A percentile compares a stretch with the other conserved stretches of the same genome.
phyloP scores from a whole-genome alignment of 805 yeast species.

The Maudiozyma serrabonitensis region DNA sequence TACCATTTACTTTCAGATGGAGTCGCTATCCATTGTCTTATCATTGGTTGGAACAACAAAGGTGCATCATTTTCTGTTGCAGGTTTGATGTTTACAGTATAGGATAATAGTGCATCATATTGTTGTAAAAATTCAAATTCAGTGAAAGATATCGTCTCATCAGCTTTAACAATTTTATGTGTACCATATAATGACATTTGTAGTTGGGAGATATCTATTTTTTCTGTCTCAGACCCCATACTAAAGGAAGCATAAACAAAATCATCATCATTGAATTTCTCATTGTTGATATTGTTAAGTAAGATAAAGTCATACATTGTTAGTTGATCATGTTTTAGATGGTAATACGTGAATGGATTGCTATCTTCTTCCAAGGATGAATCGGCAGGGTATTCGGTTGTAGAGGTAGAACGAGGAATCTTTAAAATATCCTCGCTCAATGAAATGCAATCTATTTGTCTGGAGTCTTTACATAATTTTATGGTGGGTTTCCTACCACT shows the following conservation, averaged over 20 bases:
- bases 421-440: slow-evolving; percentile 28
- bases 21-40: slow-evolving; percentile 55
- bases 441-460: slow-evolving; percentile 36
- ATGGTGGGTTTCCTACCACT: not conserved
- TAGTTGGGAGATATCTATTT: not conserved
- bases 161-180: not conserved
- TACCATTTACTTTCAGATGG: slow-evolving; percentile 79
- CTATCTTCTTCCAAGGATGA: slow-evolving; percentile 47
- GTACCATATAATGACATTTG: not conserved
- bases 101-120: slow-evolving; percentile 24
- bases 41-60: slow-evolving; percentile 44
- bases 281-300: slow-evolving; percentile 29
- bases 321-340: slow-evolving; percentile 33
- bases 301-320: slow-evolving; percentile 41
- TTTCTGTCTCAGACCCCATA: not conserved
- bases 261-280: slow-evolving; percentile 6
- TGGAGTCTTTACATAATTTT: not conserved
- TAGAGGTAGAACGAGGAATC: slow-evolving; percentile 43
- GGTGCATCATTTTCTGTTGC: too few relatives aligned
- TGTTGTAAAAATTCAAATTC: slow-evolving; percentile 20
- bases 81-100: slow-evolving; percentile 10
- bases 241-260: slow-evolving; percentile 16
- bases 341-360: slow-evolving; percentile 41
- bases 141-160: not conserved
- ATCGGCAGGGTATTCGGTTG: slow-evolving; percentile 33